These are phyloP conservation scores for Peronosclerospora sorghi DNA, from an alignment of 352 stramenopile genomes.

Conservation along the genomic window DNA sequence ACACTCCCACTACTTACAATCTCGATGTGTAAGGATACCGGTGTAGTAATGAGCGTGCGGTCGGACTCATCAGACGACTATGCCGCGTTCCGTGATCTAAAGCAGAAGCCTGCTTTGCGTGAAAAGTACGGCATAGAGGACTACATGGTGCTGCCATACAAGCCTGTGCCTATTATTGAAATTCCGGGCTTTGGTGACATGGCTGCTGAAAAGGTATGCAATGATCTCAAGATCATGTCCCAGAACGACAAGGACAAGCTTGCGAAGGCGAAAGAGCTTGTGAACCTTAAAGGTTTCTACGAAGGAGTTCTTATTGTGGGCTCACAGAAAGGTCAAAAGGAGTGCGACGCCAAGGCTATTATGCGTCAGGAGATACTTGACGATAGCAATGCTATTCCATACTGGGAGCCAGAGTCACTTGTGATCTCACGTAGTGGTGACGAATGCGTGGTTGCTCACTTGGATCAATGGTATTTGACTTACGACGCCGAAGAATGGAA, in stretches of 20 bases:
- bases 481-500: slow-evolving; percentile 99
- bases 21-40: slow-evolving; percentile 98
- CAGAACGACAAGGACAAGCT: slow-evolving; percentile 99
- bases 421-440: slow-evolving; percentile 96
- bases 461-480: slow-evolving; percentile 99
- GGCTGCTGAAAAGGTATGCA: slow-evolving; percentile 92
- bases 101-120: slow-evolving; percentile 96
- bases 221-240: slow-evolving; percentile 97
- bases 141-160: slow-evolving; percentile 96
- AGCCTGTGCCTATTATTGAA: slow-evolving; percentile 99
- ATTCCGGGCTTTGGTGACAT: slow-evolving; percentile 97
- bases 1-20: slow-evolving; percentile 98
- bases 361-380: slow-evolving; percentile 96
- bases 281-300: slow-evolving; percentile 99
- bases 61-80: slow-evolving; percentile 99
- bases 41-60: slow-evolving; percentile 98
- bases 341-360: slow-evolving; percentile 96
- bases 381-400: slow-evolving; percentile 89
- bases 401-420: slow-evolving; percentile 97
- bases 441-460: slow-evolving; percentile 98
- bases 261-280: slow-evolving; percentile 94
- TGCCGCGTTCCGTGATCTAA: slow-evolving; percentile 95
- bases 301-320: slow-evolving; percentile 97
- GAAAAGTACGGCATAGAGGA: slow-evolving; percentile 98
- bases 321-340: slow-evolving; percentile 91